Evolutionary conservation across 345 rosid species (phyloP), one percentile per base, ranked within the genome.

Genomic region (Citrus inodora): DNA sequence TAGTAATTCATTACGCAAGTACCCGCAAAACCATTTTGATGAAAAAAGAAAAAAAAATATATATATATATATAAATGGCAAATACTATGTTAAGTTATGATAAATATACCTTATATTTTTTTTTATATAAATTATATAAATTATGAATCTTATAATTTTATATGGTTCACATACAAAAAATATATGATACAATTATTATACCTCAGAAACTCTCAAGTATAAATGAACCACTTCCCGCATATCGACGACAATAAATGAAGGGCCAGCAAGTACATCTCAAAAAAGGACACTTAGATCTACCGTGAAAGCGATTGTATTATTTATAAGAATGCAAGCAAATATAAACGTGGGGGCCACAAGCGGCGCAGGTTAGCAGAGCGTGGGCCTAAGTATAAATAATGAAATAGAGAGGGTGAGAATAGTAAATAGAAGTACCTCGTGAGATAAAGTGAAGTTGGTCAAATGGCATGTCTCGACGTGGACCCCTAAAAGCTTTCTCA

Each of bases 401-500:
- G 2, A 35, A 70, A 17, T 0, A 28, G 1, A 3, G 21, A 5
- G 37, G 17, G 3, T 1, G 0, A 37, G 2, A 35, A n/a, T 6
- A 1, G 37, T n/a, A 59, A 73, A 37, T 74, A 73, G 7, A 9
- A 55, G 75, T 83, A 95, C 99, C 92, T 94, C 93, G 68, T 95
- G 99, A 69, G 95, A 91, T 21, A 95, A 55, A 75, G 97, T 87
- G 63, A 90, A 85, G 86, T 89, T 92, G 78, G 99, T 95, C 80
- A 95, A 84, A 76, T 94, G 98, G 73, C 99, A 94, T 10, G 98
- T 93, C 80, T 90, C 91, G 51, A 92, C 90, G 74, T 94, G 90
- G 63, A 91, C 94, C 58, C 88, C 97, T 64, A 95, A 78, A 27
- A 94, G 90, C 88, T 83, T 93, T 79, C 97, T 85, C 76, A 93